Percentiles rank a stretch among this genome's conserved stretches.
Evolutionary conservation across 805 yeast genomes (phyloP).

Genomic region (Spathaspora passalidarum): DNA sequence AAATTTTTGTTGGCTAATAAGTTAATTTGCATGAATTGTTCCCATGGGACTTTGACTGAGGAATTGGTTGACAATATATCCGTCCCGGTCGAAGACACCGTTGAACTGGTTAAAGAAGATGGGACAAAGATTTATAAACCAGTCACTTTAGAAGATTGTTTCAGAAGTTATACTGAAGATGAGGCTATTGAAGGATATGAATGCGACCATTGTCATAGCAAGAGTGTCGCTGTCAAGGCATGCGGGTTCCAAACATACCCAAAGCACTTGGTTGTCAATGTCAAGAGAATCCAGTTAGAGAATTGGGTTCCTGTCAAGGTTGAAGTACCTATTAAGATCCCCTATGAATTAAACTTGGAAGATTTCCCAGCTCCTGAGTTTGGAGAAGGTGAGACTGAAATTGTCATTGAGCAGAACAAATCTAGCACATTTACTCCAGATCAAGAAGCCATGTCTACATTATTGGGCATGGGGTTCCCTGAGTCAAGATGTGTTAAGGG

Average conservation of each 20-base stretch:
- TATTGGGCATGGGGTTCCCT: conserved; percentile 87
- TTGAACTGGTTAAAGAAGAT: conserved; percentile 36
- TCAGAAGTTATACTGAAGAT: conserved; percentile 41
- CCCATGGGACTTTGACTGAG: conserved; percentile 52
- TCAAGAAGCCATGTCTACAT: conserved; percentile 47
- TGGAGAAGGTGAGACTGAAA: conserved; percentile 17
- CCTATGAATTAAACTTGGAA: conserved; percentile 43
- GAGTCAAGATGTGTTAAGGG: conserved; percentile 64
- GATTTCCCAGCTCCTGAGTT: conserved; percentile 40
- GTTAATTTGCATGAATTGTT: conserved; percentile 55
- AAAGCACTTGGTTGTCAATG: conserved; percentile 62
- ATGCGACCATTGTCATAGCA: conserved; percentile 54
- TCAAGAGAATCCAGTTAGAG: conserved; percentile 75
- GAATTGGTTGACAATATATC: conserved; percentile 65
- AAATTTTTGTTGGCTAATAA: conserved; percentile 66
- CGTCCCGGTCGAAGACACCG: conserved; percentile 50
- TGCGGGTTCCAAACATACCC: conserved; percentile 65
- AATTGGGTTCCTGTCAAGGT: conserved; percentile 90
- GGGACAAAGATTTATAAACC: conserved; percentile 47
- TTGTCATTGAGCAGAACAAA: no score
- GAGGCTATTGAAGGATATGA: conserved; percentile 60
- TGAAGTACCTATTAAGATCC: conserved; percentile 65
- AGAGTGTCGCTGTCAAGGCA: conserved; percentile 35
- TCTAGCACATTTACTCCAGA: conserved; percentile 50
- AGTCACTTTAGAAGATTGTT: conserved; percentile 48